These are phyloP conservation scores for Tylopilus intermedius DNA, from an alignment of 768 basidiomycete genomes.

Conservation along the genomic window DNA sequence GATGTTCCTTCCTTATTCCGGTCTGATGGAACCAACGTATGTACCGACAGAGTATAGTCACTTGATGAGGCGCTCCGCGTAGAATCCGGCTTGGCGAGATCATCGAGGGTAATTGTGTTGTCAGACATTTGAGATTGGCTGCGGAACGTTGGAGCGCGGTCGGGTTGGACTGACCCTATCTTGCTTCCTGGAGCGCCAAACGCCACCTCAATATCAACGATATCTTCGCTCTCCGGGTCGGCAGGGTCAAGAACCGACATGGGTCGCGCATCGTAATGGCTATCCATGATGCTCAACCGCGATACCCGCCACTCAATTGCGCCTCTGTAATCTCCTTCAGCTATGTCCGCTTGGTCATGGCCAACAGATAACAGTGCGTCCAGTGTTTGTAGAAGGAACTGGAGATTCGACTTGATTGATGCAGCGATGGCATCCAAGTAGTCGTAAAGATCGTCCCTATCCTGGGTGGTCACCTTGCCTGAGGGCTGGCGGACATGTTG, in stretches of 20 bases:
- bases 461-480: constrained; percentile 4
- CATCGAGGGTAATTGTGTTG: constrained; percentile 30
- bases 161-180: constrained; percentile 18
- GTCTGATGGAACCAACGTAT: constrained; percentile 25
- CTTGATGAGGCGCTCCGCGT: constrained; percentile 18
- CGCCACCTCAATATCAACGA: constrained; percentile 56
- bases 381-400: constrained; percentile 51
- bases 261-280: constrained; percentile 42
- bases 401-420: constrained; percentile 54
- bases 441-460: constrained; percentile 31
- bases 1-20: constrained; percentile 15
- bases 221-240: constrained; percentile 44
- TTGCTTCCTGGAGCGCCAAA: constrained; percentile 39
- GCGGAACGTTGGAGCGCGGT: constrained; percentile 27
- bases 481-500: constrained; percentile 36
- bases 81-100: constrained; percentile 20
- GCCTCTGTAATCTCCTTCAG: constrained; percentile 64
- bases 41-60: constrained; percentile 23
- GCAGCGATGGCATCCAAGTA: constrained; percentile 46
- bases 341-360: constrained; percentile 65
- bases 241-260: constrained; percentile 35
- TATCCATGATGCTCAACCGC: constrained; percentile 57
- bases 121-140: constrained; percentile 33
- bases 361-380: constrained; percentile 61
- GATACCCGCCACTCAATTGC: constrained; percentile 79